Conservation (phyloP, 768 basidiomycete species). For the Amanita rubescens region DNA sequence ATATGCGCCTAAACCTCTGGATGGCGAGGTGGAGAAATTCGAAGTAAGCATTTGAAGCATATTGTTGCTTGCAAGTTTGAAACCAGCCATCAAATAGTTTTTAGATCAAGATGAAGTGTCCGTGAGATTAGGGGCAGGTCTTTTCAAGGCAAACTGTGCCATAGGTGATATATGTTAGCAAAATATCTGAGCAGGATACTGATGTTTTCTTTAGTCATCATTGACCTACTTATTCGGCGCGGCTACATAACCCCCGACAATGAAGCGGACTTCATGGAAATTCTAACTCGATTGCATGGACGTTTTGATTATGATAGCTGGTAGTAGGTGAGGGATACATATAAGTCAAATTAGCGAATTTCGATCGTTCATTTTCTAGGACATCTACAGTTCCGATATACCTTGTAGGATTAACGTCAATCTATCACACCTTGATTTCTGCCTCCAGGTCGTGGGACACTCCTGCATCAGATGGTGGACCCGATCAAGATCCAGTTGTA, state of each 20-base stretch:
- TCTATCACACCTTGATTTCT: no score
- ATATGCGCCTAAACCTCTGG: slow-evolving; percentile 65
- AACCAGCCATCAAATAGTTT: slow-evolving; percentile 43
- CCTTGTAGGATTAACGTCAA: no score
- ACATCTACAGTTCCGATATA: no score
- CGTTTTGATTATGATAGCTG: slow-evolving; percentile 58
- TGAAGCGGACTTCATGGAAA: slow-evolving; percentile 77
- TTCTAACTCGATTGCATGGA: slow-evolving; percentile 68
- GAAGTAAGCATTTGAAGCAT: slow-evolving; percentile 39
- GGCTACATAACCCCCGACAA: slow-evolving; percentile 84
- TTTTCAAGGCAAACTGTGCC: slow-evolving; percentile 94
- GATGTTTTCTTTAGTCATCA: slow-evolving; percentile 47
- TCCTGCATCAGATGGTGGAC: no score
- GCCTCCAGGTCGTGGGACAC: no score
- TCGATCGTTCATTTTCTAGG: no score
- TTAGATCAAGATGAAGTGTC: slow-evolving; percentile 57
- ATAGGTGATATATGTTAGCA: slow-evolving; percentile 39
- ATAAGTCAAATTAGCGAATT: background rate
- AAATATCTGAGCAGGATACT: background rate
- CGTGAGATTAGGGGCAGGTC: slow-evolving; percentile 50
- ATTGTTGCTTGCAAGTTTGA: background rate
- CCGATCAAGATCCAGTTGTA: no score
- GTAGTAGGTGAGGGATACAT: slow-evolving; percentile 14
- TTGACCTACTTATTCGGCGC: slow-evolving; percentile 86
- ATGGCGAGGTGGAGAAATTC: slow-evolving; percentile 94